phyloP scores from a whole-genome alignment of 441 rosid species.

The Brassica balearica region DNA sequence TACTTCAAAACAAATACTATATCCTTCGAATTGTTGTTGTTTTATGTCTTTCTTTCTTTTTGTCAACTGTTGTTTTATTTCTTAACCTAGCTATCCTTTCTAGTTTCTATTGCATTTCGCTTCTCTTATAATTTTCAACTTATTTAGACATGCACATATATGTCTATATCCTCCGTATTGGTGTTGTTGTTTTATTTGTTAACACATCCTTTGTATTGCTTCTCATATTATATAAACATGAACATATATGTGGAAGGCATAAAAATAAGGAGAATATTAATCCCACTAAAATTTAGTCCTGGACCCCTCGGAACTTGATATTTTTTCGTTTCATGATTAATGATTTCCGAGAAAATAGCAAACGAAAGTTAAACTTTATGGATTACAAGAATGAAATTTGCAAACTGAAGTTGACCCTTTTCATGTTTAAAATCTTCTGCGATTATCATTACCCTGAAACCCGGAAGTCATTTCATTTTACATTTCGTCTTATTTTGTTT shows the following conservation, averaged over 20 bases:
- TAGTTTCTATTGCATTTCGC: not conserved
- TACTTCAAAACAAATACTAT: not conserved
- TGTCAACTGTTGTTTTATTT: not conserved
- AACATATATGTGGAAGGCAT: conserved; percentile 17
- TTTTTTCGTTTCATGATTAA: conserved; percentile 36
- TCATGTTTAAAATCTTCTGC: conserved; percentile 33
- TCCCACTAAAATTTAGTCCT: conserved; percentile 40
- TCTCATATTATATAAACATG: not conserved
- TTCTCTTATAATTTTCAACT: not conserved
- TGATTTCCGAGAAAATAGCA: conserved; percentile 36
- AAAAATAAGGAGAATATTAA: conserved; percentile 22
- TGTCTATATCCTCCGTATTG: not conserved
- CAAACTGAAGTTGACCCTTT: conserved; percentile 13
- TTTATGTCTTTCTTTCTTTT: not conserved
- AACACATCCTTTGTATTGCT: not conserved
- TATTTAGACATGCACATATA: not conserved
- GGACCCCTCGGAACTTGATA: conserved; percentile 39
- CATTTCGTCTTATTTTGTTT: conserved; percentile 11
- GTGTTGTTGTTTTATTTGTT: not conserved
- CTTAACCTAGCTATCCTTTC: not conserved
- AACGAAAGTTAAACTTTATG: conserved; percentile 28
- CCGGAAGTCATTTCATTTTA: conserved; percentile 18
- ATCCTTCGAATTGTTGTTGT: not conserved
- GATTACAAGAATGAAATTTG: conserved; percentile 15
- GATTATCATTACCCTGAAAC: conserved; percentile 29